A percentile compares a stretch with the other conserved stretches of the same genome.
These are phyloP conservation scores for Puccinellia tenuiflora DNA, from an alignment of 176 grass and related monocot genomes.

Conservation along the genomic window DNA sequence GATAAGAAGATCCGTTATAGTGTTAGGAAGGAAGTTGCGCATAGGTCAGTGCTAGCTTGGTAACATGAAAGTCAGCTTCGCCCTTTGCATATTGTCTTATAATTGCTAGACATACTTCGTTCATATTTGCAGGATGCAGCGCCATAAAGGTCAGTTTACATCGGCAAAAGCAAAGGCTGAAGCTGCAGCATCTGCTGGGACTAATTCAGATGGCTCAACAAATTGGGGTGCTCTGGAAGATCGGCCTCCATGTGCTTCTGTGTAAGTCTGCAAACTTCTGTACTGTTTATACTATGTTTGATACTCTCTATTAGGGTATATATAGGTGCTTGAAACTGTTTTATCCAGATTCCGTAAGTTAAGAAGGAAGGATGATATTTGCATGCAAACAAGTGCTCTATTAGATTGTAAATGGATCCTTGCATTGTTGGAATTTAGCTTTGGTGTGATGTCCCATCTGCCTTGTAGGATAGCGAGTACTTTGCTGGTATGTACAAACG, in stretches of 20 bases:
- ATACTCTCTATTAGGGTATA: background rate
- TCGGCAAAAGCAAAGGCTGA: constrained; percentile 82
- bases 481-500: background rate
- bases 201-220: constrained; percentile 43
- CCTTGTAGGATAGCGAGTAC: background rate
- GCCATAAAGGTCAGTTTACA: constrained; percentile 92
- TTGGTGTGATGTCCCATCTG: background rate
- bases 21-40: constrained; percentile 93
- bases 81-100: background rate
- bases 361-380: background rate
- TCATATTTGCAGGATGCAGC: constrained; percentile 73
- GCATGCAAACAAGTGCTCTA: background rate
- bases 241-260: constrained; percentile 63
- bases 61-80: background rate
- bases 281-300: constrained; percentile 1
- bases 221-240: constrained; percentile 75
- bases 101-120: background rate
- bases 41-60: constrained; percentile 48
- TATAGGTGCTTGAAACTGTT: background rate
- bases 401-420: background rate
- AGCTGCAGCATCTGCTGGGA: constrained; percentile 25
- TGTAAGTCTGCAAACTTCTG: constrained; percentile 46
- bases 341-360: background rate
- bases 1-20: constrained; percentile 94
- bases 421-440: background rate